Conservation (phyloP, 495 filamentous ascomycete species). For the Staphylotrichum longicolle region DNA sequence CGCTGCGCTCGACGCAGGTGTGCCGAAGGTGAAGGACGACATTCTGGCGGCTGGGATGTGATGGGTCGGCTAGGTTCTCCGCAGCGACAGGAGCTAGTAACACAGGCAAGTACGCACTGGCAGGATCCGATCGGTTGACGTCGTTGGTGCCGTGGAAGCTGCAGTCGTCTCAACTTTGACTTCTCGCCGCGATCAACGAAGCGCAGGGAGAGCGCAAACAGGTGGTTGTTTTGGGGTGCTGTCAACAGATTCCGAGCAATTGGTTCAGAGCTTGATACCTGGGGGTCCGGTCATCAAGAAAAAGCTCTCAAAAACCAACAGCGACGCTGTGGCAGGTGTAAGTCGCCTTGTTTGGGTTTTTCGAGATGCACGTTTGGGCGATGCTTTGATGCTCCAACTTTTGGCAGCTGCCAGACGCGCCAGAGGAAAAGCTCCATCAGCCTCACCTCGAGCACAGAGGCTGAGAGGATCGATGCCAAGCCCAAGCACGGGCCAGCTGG, state of each 20-base stretch:
- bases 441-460: constrained; percentile 13
- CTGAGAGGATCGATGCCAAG: constrained; percentile 2
- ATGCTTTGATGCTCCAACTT: constrained; percentile 15
- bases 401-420: constrained; percentile 32
- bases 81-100: not conserved
- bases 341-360: constrained; percentile 13
- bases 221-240: not conserved
- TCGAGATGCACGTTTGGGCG: not conserved
- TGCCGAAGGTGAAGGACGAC: constrained; percentile 43
- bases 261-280: not conserved
- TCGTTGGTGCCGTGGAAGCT: not conserved
- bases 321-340: not conserved
- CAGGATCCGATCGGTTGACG: not conserved
- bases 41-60: constrained; percentile 20
- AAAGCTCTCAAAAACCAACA: not conserved
- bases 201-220: constrained; percentile 12
- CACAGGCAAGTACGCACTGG: not conserved
- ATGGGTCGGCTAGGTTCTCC: not conserved
- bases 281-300: not conserved
- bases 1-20: constrained; percentile 38
- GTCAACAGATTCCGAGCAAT: constrained; percentile 10
- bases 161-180: not conserved
- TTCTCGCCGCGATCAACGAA: not conserved
- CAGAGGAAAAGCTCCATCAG: constrained; percentile 26
- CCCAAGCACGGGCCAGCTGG: constrained; percentile 16